Evolutionary conservation across 805 yeast genomes (phyloP).

Genomic region (Yarrowia divulgata): DNA sequence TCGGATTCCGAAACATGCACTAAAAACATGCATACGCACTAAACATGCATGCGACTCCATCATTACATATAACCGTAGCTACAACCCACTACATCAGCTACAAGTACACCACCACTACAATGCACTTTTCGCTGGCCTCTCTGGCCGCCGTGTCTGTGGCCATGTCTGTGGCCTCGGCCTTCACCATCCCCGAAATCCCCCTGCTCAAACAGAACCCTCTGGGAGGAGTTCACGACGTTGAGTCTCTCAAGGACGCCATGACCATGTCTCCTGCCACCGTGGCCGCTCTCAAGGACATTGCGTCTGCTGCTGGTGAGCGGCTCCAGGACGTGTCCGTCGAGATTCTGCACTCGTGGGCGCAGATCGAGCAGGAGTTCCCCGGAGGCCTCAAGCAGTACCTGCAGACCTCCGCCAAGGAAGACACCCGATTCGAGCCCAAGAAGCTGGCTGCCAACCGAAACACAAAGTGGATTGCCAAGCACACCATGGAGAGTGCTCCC

Average conservation of each 20-base stretch:
- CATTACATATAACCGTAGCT: not conserved
- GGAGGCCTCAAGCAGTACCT: slow-evolving; percentile 16
- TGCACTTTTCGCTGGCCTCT: slow-evolving; percentile 12
- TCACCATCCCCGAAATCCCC: slow-evolving; percentile 22
- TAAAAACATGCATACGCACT: slow-evolving; percentile 1
- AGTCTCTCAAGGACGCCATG: slow-evolving; percentile 3
- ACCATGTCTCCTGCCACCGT: slow-evolving; percentile 13
- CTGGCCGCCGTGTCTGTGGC: slow-evolving; percentile 2
- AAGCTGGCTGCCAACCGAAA: slow-evolving; percentile 17
- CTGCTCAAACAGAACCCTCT: slow-evolving; percentile 13
- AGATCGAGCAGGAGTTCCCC: slow-evolving; percentile 22
- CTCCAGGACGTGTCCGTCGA: slow-evolving; percentile 26
- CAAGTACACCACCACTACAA: not conserved
- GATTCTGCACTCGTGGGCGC: slow-evolving; percentile 22
- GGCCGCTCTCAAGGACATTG: slow-evolving; percentile 24
- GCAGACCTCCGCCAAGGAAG: not conserved
- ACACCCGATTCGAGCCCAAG: slow-evolving; percentile 28
- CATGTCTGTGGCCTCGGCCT: slow-evolving; percentile 5
- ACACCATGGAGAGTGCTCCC: slow-evolving; percentile 41
- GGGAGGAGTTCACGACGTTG: not conserved
- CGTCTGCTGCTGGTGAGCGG: slow-evolving; percentile 11
- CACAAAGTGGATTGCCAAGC: slow-evolving; percentile 35
- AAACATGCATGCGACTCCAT: slow-evolving; percentile 4
- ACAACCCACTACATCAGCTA: not conserved
- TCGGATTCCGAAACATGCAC: slow-evolving; percentile 13